A percentile compares a stretch with the other conserved stretches of the same genome.
These are phyloP conservation scores for Aspergillus flavus DNA, from an alignment of 2,329 filamentous ascomycete genomes.

Conservation along the genomic window DNA sequence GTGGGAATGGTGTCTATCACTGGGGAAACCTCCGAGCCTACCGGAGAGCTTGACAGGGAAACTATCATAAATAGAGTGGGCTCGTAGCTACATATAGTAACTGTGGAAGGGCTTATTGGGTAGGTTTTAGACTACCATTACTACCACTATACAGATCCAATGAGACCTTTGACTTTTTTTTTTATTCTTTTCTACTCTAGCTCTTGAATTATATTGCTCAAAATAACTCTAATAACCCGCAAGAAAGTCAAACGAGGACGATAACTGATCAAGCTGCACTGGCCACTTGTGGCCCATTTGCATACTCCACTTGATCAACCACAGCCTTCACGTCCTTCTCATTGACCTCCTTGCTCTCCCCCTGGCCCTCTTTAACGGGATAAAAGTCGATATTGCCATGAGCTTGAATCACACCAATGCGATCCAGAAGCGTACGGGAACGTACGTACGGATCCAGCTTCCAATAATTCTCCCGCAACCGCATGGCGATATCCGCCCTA, in stretches of 20 bases:
- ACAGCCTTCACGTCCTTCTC: background rate
- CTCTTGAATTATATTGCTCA: background rate
- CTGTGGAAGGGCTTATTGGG: too few species aligned
- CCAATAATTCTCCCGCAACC: conserved; percentile 1
- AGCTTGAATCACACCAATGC: background rate
- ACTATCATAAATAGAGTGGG: too few species aligned
- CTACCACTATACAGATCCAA: too few species aligned
- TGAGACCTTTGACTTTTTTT: too few species aligned
- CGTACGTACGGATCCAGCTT: background rate
- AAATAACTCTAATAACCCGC: background rate
- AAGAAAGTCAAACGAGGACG: background rate
- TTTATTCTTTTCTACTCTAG: background rate
- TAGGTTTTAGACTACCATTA: too few species aligned
- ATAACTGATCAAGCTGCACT: background rate
- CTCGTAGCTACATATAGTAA: too few species aligned
- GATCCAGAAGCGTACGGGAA: background rate
- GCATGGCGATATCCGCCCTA: background rate
- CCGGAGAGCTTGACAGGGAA: too few species aligned
- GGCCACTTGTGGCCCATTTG: background rate
- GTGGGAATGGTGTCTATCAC: too few species aligned
- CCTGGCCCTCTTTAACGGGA: background rate
- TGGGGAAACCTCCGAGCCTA: too few species aligned
- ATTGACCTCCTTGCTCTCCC: background rate
- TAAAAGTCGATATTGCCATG: background rate
- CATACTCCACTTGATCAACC: background rate